Percentiles rank a stretch among this genome's conserved stretches.
These are phyloP conservation scores for Fusarium oligoseptatum DNA, from an alignment of 2,329 filamentous ascomycete genomes.

Conservation along the genomic window DNA sequence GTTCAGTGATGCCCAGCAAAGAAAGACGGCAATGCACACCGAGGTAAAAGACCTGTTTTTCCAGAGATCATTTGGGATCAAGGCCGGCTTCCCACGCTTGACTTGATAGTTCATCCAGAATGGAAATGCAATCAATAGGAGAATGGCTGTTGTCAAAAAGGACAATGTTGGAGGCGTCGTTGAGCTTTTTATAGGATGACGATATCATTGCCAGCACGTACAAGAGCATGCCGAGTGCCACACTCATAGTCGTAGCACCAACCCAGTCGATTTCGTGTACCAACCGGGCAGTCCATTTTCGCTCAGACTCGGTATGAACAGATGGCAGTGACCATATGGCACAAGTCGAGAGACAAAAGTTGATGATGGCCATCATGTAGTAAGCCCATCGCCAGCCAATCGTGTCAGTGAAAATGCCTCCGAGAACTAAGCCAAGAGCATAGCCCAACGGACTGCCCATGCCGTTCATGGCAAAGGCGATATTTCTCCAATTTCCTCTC, in stretches of 20 bases:
- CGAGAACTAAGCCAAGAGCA: constrained; percentile 62
- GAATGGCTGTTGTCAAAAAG: constrained; percentile 58
- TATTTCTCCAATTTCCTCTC: constrained; percentile 53
- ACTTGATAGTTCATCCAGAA: constrained; percentile 68
- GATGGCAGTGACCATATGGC: constrained; percentile 55
- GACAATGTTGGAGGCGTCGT: constrained; percentile 56
- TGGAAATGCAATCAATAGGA: constrained; percentile 63
- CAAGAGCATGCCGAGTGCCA: constrained; percentile 62
- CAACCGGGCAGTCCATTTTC: constrained; percentile 45
- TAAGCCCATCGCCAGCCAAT: constrained; percentile 63
- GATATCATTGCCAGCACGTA: constrained; percentile 65
- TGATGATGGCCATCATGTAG: constrained; percentile 55
- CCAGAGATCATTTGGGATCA: constrained; percentile 74
- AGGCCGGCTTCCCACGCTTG: constrained; percentile 60
- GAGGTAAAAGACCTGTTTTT: constrained; percentile 66
- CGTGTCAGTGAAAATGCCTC: constrained; percentile 62
- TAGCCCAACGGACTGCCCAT: constrained; percentile 62
- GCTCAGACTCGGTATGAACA: constrained; percentile 37
- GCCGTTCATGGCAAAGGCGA: constrained; percentile 60
- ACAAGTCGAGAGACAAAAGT: constrained; percentile 51
- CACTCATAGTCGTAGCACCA: constrained; percentile 60
- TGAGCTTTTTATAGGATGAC: constrained; percentile 54
- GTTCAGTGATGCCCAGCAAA: constrained; percentile 62
- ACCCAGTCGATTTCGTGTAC: constrained; percentile 66
- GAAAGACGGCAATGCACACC: constrained; percentile 64